Base-by-base conservation (phyloP, 2,329 filamentous ascomycete species). In the Ophiostoma novo-ulmi region DNA sequence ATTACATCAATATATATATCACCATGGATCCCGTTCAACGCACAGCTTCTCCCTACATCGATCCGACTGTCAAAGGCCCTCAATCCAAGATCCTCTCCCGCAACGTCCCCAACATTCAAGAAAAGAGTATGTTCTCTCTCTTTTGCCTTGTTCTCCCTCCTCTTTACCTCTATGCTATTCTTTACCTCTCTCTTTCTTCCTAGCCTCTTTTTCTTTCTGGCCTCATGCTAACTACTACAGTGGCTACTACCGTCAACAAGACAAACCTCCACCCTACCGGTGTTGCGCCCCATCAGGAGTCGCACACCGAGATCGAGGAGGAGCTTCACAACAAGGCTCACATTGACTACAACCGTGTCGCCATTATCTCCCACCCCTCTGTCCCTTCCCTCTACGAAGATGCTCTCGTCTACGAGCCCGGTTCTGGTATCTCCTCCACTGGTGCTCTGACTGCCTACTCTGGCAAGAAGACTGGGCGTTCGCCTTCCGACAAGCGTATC, bases 271-370 rank as follows among this genome's bases (percentile, higher is more conserved):
- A 97, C 87, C 94, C 94, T 74, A 85, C 88, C 80, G 94, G 94
- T 89, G 91, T 97, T 76, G 86, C 91, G 92, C 92, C 94, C 31
- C 73, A 75, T 74, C 85, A 89, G 78, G 86, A 86, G 78, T 91
- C 96, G 80, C 94, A 97, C 88, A 98, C 95, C 65, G 95, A 98
- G 81, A 89, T 99, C 75, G 86, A 99, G 84, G 93, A 98, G 84
- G 93, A 97, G 81, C 91, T 99, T 73, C 94, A 98, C 82, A 93
- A 97, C 82, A 93, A 91, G 79, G 95, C 95, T 76, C 94, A 99
- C 87, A 99, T 99, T 79, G 95, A 99, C 87, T 99, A 98, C 81
- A 92, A 98, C 83, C 91, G 93, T 79, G 95, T 99, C 78, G 92
- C 95, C 74, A 99, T 99, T 85, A 87, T 90, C 73, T 92, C 93